phyloP scores from a whole-genome alignment of 371 early-diverging fungal genomes.

The Mucor indicus region DNA sequence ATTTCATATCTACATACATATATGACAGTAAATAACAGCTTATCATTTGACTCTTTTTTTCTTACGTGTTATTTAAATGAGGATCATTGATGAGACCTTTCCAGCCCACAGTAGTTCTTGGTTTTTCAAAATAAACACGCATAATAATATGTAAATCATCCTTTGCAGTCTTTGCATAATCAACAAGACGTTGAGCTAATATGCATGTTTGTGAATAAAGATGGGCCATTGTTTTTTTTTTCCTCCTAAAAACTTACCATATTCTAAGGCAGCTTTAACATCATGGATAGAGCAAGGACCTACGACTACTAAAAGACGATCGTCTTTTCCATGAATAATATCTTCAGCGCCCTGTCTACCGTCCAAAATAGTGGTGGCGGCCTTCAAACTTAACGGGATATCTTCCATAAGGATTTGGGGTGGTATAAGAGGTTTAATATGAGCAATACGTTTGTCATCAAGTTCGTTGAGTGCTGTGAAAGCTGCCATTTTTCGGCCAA shows the following conservation, averaged over 20 bases:
- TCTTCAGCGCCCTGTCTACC: conserved; percentile 55
- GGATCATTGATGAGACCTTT: conserved; percentile 88
- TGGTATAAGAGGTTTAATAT: conserved; percentile 87
- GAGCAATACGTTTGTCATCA: conserved; percentile 86
- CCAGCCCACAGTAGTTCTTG: conserved; percentile 93
- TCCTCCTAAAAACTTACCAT: too few species aligned
- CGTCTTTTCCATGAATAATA: conserved; percentile 68
- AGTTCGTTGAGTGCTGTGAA: conserved; percentile 66
- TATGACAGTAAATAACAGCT: neutral
- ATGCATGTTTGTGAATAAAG: too few species aligned
- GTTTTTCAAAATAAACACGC: conserved; percentile 95
- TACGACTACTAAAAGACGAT: conserved; percentile 83
- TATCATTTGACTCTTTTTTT: too few species aligned
- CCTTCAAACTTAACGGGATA: conserved; percentile 60
- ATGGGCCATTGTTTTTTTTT: too few species aligned
- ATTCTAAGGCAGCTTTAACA: neutral
- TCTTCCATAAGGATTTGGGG: conserved; percentile 94
- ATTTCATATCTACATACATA: conserved; percentile 79
- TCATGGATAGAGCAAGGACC: conserved; percentile 94
- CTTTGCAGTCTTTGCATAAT: neutral
- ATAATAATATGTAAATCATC: conserved; percentile 70
- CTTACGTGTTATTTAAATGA: conserved; percentile 54
- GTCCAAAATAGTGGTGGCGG: conserved; percentile 43
- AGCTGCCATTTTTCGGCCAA: conserved; percentile 3
- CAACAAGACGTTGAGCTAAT: neutral